Conservation (phyloP, 192 early-diverging fungal genomes). For the Gryganskiella cystojenkinii region DNA sequence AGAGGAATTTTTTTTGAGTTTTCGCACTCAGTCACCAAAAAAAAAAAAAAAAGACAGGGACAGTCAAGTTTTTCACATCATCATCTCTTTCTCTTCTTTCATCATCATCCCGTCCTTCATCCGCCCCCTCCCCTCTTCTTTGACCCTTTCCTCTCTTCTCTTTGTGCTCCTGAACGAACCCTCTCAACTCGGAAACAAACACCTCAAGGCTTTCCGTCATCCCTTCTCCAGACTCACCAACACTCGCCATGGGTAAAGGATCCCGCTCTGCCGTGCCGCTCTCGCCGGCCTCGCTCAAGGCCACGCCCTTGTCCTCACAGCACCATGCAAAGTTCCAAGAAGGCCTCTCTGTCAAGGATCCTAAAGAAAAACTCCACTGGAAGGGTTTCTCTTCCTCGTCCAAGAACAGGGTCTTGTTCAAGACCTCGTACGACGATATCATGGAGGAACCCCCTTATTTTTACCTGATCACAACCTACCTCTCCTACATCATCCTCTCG, state of each 20-base stretch:
- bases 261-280: constrained; percentile 43
- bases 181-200: background rate
- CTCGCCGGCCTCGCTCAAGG: constrained; percentile 48
- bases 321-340: constrained; percentile 55
- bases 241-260: constrained; percentile 47
- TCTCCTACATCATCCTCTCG: constrained; percentile 94
- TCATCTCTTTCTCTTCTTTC: background rate
- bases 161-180: background rate
- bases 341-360: constrained; percentile 47
- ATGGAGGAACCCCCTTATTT: constrained; percentile 82
- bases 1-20: no score
- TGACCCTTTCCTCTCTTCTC: background rate
- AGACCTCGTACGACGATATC: constrained; percentile 46
- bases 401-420: constrained; percentile 50
- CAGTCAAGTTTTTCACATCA: background rate
- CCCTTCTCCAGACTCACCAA: background rate
- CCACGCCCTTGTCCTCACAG: constrained; percentile 51
- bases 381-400: constrained; percentile 46
- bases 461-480: constrained; percentile 93
- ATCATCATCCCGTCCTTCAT: background rate
- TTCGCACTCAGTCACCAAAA: no score
- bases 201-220: background rate
- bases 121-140: background rate
- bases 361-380: constrained; percentile 54
- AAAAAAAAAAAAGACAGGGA: background rate